Conservation (phyloP, 2,329 filamentous ascomycete genomes). For the Bimuria novae-zelandiae region DNA sequence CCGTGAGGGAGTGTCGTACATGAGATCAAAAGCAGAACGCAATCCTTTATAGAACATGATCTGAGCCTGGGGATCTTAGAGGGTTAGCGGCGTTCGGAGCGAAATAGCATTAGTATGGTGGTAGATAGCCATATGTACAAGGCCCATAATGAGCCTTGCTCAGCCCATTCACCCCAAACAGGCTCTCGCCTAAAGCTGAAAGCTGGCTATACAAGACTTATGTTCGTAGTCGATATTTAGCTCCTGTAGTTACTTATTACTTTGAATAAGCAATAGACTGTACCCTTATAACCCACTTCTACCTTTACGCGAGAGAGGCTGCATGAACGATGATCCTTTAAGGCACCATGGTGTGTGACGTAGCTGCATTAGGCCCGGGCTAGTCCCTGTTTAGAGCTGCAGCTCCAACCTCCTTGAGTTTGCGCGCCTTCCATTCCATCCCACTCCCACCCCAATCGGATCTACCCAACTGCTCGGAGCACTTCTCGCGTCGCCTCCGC, state of each 20-base stretch:
- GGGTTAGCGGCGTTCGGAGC: conserved; percentile 7
- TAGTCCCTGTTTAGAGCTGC: neutral
- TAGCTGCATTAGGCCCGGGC: conserved; percentile 3
- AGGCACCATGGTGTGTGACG: conserved; percentile 9
- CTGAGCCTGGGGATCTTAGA: neutral
- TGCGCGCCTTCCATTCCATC: conserved; percentile 12
- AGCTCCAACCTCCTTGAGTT: conserved; percentile 14
- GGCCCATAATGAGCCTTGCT: neutral
- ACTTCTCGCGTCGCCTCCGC: conserved; percentile 21
- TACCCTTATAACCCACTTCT: too few species aligned
- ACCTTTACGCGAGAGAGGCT: neutral
- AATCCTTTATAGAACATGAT: neutral
- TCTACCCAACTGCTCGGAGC: conserved; percentile 23
- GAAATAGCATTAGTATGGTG: neutral
- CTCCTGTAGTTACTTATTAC: too few species aligned
- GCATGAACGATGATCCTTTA: neutral
- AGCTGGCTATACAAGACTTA: too few species aligned
- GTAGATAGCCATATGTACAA: neutral
- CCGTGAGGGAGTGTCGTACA: too few species aligned
- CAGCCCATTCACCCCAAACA: too few species aligned
- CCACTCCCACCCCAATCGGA: conserved; percentile 13
- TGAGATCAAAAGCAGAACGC: neutral
- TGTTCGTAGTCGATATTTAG: too few species aligned
- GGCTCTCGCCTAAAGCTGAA: too few species aligned
- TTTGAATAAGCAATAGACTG: too few species aligned